Evolutionary conservation across 371 early-diverging fungal genomes (phyloP).

Genomic region (Mortierella polycephala): DNA sequence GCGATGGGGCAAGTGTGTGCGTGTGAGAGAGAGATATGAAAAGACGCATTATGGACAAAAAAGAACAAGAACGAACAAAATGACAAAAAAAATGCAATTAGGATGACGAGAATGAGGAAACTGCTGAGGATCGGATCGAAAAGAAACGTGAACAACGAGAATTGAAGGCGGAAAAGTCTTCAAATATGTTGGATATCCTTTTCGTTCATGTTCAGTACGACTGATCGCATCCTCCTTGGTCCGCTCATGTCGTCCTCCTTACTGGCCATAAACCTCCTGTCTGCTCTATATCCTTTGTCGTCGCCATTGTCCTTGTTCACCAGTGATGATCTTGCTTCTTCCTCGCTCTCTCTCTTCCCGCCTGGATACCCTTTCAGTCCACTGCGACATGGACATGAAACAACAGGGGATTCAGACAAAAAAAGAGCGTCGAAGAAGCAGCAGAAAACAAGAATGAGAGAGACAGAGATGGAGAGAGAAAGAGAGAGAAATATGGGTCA

Average conservation of each 20-base stretch:
- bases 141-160: neutral
- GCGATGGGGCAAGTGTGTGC: neutral
- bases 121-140: neutral
- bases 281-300: neutral
- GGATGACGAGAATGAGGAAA: neutral
- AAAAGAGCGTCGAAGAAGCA: neutral
- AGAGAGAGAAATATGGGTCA: conserved; percentile 2
- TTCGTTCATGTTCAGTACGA: conserved; percentile 11
- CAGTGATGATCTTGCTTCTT: conserved; percentile 1
- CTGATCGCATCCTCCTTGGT: conserved; percentile 15
- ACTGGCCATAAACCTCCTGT: neutral
- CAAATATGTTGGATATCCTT: neutral
- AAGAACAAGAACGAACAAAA: neutral
- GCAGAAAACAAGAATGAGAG: neutral
- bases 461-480: neutral
- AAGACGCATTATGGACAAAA: neutral
- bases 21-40: neutral
- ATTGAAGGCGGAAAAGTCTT: neutral
- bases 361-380: conserved; percentile 16
- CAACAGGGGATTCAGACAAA: neutral
- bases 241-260: conserved; percentile 3
- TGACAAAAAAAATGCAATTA: neutral
- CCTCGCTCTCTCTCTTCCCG: conserved; percentile 1
- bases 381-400: neutral
- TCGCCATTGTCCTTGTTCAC: conserved; percentile 6